These are phyloP conservation scores for Volvox africanus DNA, from an alignment of 139 green algal genomes.

Conservation along the genomic window DNA sequence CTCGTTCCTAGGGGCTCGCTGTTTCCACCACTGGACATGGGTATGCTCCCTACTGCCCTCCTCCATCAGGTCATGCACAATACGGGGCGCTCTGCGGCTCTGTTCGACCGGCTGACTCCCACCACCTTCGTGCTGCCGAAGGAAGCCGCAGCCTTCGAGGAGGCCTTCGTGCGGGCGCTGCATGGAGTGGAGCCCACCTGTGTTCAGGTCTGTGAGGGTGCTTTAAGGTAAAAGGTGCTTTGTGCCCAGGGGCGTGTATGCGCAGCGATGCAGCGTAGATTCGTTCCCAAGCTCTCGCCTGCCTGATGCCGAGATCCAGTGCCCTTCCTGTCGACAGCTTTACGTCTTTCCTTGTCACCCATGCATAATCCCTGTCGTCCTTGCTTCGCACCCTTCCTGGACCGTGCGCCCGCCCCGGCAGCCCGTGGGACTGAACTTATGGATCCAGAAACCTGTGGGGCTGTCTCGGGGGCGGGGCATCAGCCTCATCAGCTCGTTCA, in stretches of 20 bases:
- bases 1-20: neutral
- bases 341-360: neutral
- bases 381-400: neutral
- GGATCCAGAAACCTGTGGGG: conserved; percentile 72
- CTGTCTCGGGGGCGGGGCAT: conserved; percentile 66
- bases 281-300: too few species aligned
- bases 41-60: too few species aligned
- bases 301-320: too few species aligned
- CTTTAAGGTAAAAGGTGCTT: too few species aligned
- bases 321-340: neutral
- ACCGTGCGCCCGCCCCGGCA: conserved; percentile 21
- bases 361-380: neutral
- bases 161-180: conserved; percentile 46
- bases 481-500: conserved; percentile 56
- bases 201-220: conserved; percentile 31
- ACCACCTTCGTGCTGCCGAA: conserved; percentile 66
- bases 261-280: neutral
- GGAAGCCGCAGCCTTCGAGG: conserved; percentile 42
- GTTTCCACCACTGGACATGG: too few species aligned
- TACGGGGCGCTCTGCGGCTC: conserved; percentile 24
- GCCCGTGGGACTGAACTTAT: conserved; percentile 60
- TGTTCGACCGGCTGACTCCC: conserved; percentile 57
- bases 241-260: neutral
- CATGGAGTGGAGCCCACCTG: conserved; percentile 56
- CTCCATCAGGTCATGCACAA: conserved; percentile 56